Conservation (phyloP, 2,329 filamentous ascomycete genomes). For the Saccharata proteae region DNA sequence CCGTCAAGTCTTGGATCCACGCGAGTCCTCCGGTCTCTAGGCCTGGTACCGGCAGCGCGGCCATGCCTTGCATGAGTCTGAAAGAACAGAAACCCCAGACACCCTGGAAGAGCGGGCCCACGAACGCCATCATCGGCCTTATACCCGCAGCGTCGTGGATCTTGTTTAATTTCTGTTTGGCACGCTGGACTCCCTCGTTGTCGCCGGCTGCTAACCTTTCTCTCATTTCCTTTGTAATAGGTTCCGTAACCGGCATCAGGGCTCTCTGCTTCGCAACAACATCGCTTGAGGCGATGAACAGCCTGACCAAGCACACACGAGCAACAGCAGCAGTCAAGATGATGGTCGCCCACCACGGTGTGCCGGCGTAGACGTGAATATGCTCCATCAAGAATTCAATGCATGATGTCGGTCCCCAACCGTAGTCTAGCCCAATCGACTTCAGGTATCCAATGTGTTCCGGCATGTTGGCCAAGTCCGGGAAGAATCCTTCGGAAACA, state of each 20-base stretch:
- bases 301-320: constrained; percentile 53
- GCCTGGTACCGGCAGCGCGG: constrained; percentile 65
- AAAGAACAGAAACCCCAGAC: constrained; percentile 74
- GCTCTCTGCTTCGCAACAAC: constrained; percentile 49
- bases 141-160: constrained; percentile 47
- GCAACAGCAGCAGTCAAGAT: constrained; percentile 51
- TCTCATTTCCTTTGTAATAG: constrained; percentile 45
- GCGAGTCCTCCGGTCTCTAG: constrained; percentile 56
- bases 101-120: constrained; percentile 47
- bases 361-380: constrained; percentile 59
- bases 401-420: constrained; percentile 62
- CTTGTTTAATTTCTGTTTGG: constrained; percentile 35
- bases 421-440: constrained; percentile 74
- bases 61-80: constrained; percentile 63
- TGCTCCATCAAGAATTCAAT: constrained; percentile 74
- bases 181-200: constrained; percentile 20
- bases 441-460: constrained; percentile 75
- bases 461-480: constrained; percentile 44
- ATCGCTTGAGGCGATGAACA: constrained; percentile 51
- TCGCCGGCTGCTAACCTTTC: constrained; percentile 32
- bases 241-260: constrained; percentile 45
- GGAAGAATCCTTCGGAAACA: constrained; percentile 8
- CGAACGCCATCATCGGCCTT: constrained; percentile 35
- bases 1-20: constrained; percentile 71
- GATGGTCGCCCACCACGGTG: constrained; percentile 77